Evolutionary conservation across 768 basidiomycete genomes (phyloP), one percentile per base, ranked within the genome.

Genomic region (Suillus paluster): DNA sequence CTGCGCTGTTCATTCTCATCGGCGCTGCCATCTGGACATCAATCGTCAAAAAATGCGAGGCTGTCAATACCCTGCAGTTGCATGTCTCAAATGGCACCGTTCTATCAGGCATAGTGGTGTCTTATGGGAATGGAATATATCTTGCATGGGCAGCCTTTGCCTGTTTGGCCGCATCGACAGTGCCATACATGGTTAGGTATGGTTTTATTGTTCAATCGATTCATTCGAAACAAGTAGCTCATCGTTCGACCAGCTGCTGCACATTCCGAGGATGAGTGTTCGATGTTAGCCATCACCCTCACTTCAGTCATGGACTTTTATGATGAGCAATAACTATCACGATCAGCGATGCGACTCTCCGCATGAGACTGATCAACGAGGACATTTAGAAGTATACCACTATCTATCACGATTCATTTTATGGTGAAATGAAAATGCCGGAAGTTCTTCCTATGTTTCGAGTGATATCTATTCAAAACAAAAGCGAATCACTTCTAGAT

Each of bases 141-240:
- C 75, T 94, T 49, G 77, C 85, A 10, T 94, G 92, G 92, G 88
- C 88, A 1, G 84, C 90, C 4, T 91, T 90, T 70, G 89, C 81
- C 30, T 84, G 84, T 70, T 79, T 93, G 41, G 73, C 85, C 41
- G 79, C 82, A 21, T 91, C 92, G 1, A 77, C 87, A 55, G 71
- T 90, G 45, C 92, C 92, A 15, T 94, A 92, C 70, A 83, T 91
- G 81, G 81, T 92, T 67, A 92, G 86, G 91, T 91, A 64, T 49
- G 86, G 72, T 8, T 46, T 8, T 60, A 49, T 58, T 33, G n/a
- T 45, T 23, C 57, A 12, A n/a, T n/a, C 12, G 9, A 23, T 27
- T 21, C 11, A 3, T 17, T 12, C 15, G 4, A n/a, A n/a, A 48
- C 45, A 56, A 61, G 60, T 27, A 3, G 38, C 12, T 23, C 41